A percentile compares a stretch with the other conserved stretches of the same genome.
Conservation (phyloP, 306 rosid species). For the Cucurbita moschata region DNA sequence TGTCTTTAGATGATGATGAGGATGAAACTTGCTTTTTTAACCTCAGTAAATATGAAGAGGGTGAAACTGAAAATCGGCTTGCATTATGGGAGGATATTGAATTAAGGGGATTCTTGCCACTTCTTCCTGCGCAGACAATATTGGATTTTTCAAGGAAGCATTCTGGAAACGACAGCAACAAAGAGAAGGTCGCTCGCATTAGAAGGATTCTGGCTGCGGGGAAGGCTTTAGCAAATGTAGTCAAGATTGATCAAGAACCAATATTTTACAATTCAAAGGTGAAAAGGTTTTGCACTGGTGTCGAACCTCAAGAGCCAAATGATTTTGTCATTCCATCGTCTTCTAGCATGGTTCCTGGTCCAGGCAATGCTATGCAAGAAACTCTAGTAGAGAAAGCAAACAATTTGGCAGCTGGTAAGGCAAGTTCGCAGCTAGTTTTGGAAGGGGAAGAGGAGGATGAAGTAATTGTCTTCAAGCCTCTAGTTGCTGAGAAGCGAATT, state of each 20-base stretch:
- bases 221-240: constrained; percentile 57
- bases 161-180: constrained; percentile 58
- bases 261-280: constrained; percentile 46
- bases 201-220: constrained; percentile 83
- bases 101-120: constrained; percentile 83
- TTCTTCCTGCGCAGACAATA: constrained; percentile 79
- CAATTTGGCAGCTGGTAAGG: constrained; percentile 19
- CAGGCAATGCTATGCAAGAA: constrained; percentile 27
- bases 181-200: constrained; percentile 55
- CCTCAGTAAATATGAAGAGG: constrained; percentile 82
- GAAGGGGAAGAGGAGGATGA: constrained; percentile 92
- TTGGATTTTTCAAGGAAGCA: constrained; percentile 84
- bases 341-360: constrained; percentile 19
- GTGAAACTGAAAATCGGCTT: constrained; percentile 72
- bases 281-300: constrained; percentile 55
- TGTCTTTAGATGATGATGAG: constrained; percentile 46
- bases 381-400: constrained; percentile 22
- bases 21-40: constrained; percentile 76
- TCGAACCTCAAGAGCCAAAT: constrained; percentile 31
- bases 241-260: constrained; percentile 48
- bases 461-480: constrained; percentile 86
- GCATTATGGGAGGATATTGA: constrained; percentile 95
- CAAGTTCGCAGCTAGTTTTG: constrained; percentile 22
- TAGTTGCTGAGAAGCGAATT: constrained; percentile 48
- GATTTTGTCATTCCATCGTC: constrained; percentile 23